Evolutionary conservation across 2,329 filamentous ascomycete species (phyloP).

Genomic region (Dendrostoma leiphaemia): DNA sequence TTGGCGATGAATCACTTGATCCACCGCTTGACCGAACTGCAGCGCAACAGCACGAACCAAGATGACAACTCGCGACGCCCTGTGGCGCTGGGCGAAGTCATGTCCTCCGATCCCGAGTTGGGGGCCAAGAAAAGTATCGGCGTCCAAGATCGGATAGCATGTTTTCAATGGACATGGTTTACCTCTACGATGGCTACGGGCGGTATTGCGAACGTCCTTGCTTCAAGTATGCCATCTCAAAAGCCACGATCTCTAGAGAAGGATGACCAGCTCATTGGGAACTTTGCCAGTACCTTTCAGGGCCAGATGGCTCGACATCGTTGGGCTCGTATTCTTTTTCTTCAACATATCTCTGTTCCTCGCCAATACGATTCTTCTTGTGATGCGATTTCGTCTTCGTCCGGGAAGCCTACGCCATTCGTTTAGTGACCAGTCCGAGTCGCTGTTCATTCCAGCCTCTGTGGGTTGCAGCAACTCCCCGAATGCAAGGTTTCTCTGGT

Average conservation of each 20-base stretch:
- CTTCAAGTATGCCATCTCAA: slow-evolving; percentile 43
- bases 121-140: slow-evolving; percentile 29
- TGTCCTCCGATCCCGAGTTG: slow-evolving; percentile 29
- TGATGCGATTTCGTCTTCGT: slow-evolving; percentile 65
- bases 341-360: slow-evolving; percentile 63
- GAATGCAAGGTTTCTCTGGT: background rate
- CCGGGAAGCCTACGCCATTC: slow-evolving; percentile 70
- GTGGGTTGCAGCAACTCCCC: slow-evolving; percentile 36
- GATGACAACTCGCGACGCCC: slow-evolving; percentile 1
- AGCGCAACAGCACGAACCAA: background rate
- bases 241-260: background rate
- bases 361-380: slow-evolving; percentile 62
- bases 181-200: slow-evolving; percentile 64
- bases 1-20: slow-evolving; percentile 14
- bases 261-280: background rate
- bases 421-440: slow-evolving; percentile 75
- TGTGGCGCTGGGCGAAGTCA: slow-evolving; percentile 30
- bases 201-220: slow-evolving; percentile 54
- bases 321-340: slow-evolving; percentile 61
- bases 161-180: slow-evolving; percentile 73
- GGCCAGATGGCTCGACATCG: slow-evolving; percentile 53
- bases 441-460: slow-evolving; percentile 71
- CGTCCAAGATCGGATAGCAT: slow-evolving; percentile 49
- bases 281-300: slow-evolving; percentile 46
- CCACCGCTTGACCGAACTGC: slow-evolving; percentile 10